Conservation (phyloP, 805 yeast genomes). For the Ogataea populi-albae region DNA sequence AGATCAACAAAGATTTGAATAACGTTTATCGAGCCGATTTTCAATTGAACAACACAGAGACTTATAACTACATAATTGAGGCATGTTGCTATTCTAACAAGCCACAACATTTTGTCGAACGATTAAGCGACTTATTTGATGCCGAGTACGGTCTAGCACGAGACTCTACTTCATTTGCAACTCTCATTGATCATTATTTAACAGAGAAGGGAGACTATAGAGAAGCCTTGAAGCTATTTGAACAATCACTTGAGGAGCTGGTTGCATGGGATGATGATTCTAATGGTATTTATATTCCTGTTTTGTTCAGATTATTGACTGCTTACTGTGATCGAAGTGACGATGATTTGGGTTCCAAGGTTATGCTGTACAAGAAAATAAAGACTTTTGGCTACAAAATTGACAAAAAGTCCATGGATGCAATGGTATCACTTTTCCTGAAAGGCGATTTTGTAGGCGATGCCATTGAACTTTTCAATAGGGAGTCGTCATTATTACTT, state of each 20-base stretch:
- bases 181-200: constrained; percentile 35
- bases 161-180: constrained; percentile 36
- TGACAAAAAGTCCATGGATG: constrained; percentile 37
- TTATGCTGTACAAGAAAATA: constrained; percentile 40
- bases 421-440: constrained; percentile 37
- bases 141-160: constrained; percentile 30
- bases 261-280: constrained; percentile 42
- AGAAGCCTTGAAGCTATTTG: constrained; percentile 34
- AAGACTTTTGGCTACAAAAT: constrained; percentile 38
- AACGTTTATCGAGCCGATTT: constrained; percentile 15
- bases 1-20: constrained; percentile 13
- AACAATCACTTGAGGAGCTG: constrained; percentile 36
- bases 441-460: constrained; percentile 37
- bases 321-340: constrained; percentile 18
- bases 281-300: constrained; percentile 27
- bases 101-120: constrained; percentile 24
- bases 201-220: constrained; percentile 31
- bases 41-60: constrained; percentile 20
- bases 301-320: constrained; percentile 26
- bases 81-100: constrained; percentile 29
- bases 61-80: constrained; percentile 27
- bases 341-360: constrained; percentile 18
- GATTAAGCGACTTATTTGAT: constrained; percentile 30
- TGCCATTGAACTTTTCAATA: constrained; percentile 39
- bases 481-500: constrained; percentile 34